Conservation (phyloP, 2,329 filamentous ascomycete genomes). For the Magnaporthiopsis incrustans region DNA sequence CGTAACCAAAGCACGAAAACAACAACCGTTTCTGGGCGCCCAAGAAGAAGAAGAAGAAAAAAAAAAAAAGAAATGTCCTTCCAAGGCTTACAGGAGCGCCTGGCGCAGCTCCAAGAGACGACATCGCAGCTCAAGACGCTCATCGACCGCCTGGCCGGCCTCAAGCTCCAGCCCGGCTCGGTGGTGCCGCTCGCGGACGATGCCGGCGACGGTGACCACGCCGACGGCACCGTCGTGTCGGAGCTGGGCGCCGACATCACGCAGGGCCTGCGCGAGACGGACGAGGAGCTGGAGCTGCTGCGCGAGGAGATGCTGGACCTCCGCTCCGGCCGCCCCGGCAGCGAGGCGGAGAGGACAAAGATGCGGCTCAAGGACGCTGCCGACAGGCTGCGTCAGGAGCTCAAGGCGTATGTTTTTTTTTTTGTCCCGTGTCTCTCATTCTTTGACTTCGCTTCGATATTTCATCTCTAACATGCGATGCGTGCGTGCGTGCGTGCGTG, state of each 20-base stretch:
- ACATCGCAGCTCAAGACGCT: constrained; percentile 49
- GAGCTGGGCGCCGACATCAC: constrained; percentile 79
- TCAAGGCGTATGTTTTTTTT: constrained; percentile 50
- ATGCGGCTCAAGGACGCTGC: constrained; percentile 59
- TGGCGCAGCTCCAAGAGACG: constrained; percentile 52
- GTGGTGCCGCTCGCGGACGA: constrained; percentile 34
- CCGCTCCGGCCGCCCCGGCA: constrained; percentile 40
- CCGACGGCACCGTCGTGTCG: constrained; percentile 48
- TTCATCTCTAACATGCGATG: no score
- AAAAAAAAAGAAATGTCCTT: constrained; percentile 36
- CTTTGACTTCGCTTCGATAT: no score
- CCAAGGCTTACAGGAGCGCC: constrained; percentile 53
- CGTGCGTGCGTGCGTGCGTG: no score
- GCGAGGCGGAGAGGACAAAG: constrained; percentile 52
- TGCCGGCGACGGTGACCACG: constrained; percentile 35
- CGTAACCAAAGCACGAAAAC: background rate
- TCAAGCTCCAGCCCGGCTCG: constrained; percentile 51
- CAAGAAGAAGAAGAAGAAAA: background rate
- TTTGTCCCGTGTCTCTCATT: no score
- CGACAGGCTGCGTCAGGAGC: constrained; percentile 58
- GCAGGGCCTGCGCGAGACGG: constrained; percentile 64
- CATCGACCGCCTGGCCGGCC: constrained; percentile 49
- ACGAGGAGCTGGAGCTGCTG: constrained; percentile 77
- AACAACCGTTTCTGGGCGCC: background rate
- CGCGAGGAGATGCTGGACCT: constrained; percentile 71